Evolutionary conservation across 2,329 filamentous ascomycete genomes (phyloP).

Genomic region (Malbranchea cinnamomea): DNA sequence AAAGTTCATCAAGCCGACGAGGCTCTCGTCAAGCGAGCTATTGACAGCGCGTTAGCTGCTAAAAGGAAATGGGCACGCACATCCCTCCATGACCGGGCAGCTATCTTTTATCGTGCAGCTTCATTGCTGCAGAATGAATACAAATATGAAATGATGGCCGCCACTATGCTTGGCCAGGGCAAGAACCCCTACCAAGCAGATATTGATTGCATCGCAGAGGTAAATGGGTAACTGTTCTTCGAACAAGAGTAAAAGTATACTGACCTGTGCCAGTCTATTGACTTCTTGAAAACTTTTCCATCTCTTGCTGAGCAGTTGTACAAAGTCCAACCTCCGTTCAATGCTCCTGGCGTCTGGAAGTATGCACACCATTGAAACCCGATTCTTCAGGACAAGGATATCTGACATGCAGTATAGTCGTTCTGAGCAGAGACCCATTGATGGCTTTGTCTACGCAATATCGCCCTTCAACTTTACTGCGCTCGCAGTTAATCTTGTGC

Average conservation of each 20-base stretch:
- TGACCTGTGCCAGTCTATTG: not conserved
- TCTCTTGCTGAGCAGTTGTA: conserved; percentile 82
- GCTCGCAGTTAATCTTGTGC: conserved; percentile 75
- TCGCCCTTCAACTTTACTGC: conserved; percentile 96
- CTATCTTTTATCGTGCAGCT: conserved; percentile 89
- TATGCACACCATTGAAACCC: conserved; percentile 20
- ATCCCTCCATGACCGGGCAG: conserved; percentile 79
- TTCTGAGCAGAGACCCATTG: conserved; percentile 77
- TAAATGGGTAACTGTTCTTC: conserved; percentile 88
- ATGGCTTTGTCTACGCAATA: conserved; percentile 91
- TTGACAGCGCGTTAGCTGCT: conserved; percentile 70
- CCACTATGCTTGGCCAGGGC: conserved; percentile 90
- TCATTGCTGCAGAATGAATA: conserved; percentile 86
- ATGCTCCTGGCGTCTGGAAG: conserved; percentile 80
- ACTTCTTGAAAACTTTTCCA: not conserved
- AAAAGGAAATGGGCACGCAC: conserved; percentile 74
- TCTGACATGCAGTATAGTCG: conserved; percentile 32
- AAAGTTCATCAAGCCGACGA: too few relatives aligned
- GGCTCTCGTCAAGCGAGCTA: conserved; percentile 66
- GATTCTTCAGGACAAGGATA: too few relatives aligned
- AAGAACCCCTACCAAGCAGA: conserved; percentile 99
- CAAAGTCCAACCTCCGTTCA: conserved; percentile 68
- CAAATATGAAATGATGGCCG: conserved; percentile 89
- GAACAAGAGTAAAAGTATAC: conserved; percentile 29
- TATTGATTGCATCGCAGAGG: conserved; percentile 86